phyloP scores from a whole-genome alignment of 176 grass and related monocot species.

The Aegilops speltoides region DNA sequence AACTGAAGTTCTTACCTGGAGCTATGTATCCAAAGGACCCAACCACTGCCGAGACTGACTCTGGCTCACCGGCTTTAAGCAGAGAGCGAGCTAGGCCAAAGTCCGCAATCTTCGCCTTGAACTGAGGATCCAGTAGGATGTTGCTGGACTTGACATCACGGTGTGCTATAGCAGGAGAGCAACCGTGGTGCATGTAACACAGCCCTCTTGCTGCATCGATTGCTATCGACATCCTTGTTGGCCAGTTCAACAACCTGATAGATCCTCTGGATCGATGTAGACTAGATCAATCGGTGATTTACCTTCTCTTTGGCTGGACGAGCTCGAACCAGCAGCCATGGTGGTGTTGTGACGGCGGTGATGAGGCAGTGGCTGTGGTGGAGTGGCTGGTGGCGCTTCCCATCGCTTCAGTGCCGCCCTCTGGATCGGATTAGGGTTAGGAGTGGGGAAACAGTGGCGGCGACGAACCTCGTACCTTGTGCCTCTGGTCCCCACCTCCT shows the following conservation, averaged over 20 bases:
- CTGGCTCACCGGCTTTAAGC: conserved; percentile 33
- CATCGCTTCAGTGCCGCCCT: too few species aligned
- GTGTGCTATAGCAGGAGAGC: conserved; percentile 42
- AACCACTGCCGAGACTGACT: conserved; percentile 30
- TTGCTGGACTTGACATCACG: conserved; percentile 63
- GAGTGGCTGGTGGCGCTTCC: too few species aligned
- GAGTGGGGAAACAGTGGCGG: too few species aligned
- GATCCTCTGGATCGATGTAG: too few species aligned
- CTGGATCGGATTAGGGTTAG: too few species aligned
- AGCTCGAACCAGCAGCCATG: too few species aligned
- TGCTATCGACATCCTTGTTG: conserved; percentile 40
- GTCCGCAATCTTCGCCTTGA: conserved; percentile 53
- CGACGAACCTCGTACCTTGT: too few species aligned
- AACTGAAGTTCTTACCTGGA: conserved; percentile 39
- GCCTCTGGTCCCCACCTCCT: too few species aligned
- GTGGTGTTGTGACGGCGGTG: too few species aligned
- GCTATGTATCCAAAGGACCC: conserved; percentile 68
- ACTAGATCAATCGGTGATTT: too few species aligned
- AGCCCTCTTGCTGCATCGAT: conserved; percentile 49
- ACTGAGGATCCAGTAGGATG: conserved; percentile 41
- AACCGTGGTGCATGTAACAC: conserved; percentile 62
- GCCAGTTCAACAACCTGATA: conserved; percentile 53
- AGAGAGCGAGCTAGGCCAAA: conserved; percentile 47
- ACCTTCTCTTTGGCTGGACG: too few species aligned
- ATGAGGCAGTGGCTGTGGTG: too few species aligned